A percentile compares a stretch with the other conserved stretches of the same genome.
phyloP scores from a whole-genome alignment of 192 early-diverging fungal species.

The Spizellomyces sp. region DNA sequence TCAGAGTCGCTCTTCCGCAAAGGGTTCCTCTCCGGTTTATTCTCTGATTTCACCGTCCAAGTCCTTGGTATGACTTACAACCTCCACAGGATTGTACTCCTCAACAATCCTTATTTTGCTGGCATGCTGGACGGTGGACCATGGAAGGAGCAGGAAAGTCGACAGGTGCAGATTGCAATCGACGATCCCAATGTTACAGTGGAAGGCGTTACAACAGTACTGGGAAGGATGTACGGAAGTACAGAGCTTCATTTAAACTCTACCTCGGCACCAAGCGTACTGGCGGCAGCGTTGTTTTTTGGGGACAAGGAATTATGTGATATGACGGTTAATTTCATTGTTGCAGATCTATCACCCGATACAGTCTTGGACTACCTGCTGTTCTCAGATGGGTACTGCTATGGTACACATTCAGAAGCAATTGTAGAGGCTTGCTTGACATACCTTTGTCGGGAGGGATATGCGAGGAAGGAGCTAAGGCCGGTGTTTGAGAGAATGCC shows the following conservation, averaged over 20 bases:
- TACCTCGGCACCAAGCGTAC: slow-evolving; percentile 28
- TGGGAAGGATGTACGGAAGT: slow-evolving; percentile 47
- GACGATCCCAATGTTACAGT: slow-evolving; percentile 42
- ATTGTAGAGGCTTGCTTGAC: slow-evolving; percentile 41
- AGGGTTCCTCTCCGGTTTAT: slow-evolving; percentile 36
- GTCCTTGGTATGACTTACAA: slow-evolving; percentile 43
- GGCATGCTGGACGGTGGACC: slow-evolving; percentile 35
- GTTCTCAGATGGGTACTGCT: slow-evolving; percentile 38
- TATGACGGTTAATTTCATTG: slow-evolving; percentile 32
- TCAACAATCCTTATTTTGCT: slow-evolving; percentile 48
- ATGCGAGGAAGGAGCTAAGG: slow-evolving; percentile 9
- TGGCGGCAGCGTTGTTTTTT: slow-evolving; percentile 46
- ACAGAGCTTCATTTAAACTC: slow-evolving; percentile 25
- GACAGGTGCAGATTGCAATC: slow-evolving; percentile 32
- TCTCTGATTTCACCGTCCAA: slow-evolving; percentile 40
- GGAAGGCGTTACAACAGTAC: slow-evolving; percentile 38
- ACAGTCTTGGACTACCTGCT: slow-evolving; percentile 43
- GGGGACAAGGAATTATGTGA: slow-evolving; percentile 32
- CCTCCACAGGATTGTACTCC: slow-evolving; percentile 45
- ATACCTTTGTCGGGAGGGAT: slow-evolving; percentile 44
- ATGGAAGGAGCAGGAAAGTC: slow-evolving; percentile 21
- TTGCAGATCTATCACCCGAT: slow-evolving; percentile 23
- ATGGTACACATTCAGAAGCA: slow-evolving; percentile 39
- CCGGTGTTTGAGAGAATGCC: slow-evolving; percentile 30
- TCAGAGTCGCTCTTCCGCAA: slow-evolving; percentile 29